Conservation (phyloP, 2,329 filamentous ascomycete species). For the Colletotrichum viniferum region DNA sequence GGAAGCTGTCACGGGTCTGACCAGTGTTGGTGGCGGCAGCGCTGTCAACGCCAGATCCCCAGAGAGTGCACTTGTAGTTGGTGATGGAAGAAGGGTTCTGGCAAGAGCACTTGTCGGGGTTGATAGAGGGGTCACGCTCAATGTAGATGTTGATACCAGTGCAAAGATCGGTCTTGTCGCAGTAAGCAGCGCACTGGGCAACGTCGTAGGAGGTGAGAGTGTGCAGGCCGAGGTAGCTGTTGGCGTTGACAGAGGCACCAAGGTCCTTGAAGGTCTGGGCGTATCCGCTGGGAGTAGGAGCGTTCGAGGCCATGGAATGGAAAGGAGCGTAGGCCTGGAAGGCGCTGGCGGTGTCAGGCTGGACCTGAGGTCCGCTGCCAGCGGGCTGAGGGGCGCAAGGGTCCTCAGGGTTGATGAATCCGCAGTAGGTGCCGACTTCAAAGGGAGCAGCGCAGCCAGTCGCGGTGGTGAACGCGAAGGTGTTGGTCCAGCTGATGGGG, state of each 20-base stretch:
- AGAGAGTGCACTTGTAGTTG: slow-evolving; percentile 20
- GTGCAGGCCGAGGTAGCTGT: slow-evolving; percentile 14
- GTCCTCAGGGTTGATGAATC: slow-evolving; percentile 16
- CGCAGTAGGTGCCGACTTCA: slow-evolving; percentile 14
- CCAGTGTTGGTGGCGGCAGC: slow-evolving; percentile 20
- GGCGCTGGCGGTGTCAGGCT: neutral
- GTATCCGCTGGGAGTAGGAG: neutral
- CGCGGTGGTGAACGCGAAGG: neutral
- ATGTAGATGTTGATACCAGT: slow-evolving; percentile 18
- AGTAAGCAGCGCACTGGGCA: neutral
- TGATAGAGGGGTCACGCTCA: slow-evolving; percentile 19
- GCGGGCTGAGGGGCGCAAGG: slow-evolving; percentile 9
- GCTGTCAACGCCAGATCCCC: slow-evolving; percentile 14
- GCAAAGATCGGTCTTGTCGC: slow-evolving; percentile 8
- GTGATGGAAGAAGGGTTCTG: slow-evolving; percentile 8
- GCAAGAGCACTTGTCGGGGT: slow-evolving; percentile 9
- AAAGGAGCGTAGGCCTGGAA: neutral
- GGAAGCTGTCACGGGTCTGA: slow-evolving; percentile 11
- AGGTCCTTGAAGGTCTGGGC: slow-evolving; percentile 9
- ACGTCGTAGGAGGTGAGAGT: slow-evolving; percentile 13
- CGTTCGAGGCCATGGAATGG: neutral
- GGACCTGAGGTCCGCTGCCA: neutral
- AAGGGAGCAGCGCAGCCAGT: neutral
- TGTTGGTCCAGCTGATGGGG: slow-evolving; percentile 11
- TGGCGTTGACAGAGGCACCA: slow-evolving; percentile 6